A percentile compares a stretch with the other conserved stretches of the same genome.
Conservation (phyloP, 441 rosid genomes). For the Aquilaria agallochum region DNA sequence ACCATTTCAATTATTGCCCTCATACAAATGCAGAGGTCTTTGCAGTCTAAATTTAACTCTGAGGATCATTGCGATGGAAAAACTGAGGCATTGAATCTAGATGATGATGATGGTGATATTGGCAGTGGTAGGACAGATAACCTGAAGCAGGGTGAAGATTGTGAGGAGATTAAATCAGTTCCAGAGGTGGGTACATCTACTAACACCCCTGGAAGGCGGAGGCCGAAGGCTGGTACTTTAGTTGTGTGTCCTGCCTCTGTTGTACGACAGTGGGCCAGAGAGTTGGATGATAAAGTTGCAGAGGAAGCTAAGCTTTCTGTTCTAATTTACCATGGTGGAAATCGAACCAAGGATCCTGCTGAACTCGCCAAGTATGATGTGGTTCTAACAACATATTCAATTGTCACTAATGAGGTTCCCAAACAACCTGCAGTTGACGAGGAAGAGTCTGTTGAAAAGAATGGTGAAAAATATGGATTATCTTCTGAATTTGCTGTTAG, state of each 20-base stretch:
- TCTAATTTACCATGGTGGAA: conserved; percentile 86
- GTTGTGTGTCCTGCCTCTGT: conserved; percentile 97
- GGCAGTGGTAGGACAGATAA: conserved; percentile 27
- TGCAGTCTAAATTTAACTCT: conserved; percentile 54
- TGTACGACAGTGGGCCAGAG: conserved; percentile 96
- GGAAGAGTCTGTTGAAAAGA: conserved; percentile 67
- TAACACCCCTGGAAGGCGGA: conserved; percentile 31
- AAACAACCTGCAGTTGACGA: conserved; percentile 70
- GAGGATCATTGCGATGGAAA: conserved; percentile 36
- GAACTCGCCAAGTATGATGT: conserved; percentile 85
- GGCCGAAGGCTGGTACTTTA: conserved; percentile 90
- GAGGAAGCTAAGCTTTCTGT: conserved; percentile 59
- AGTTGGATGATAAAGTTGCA: conserved; percentile 84
- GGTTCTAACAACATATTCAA: conserved; percentile 87
- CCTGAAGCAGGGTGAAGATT: conserved; percentile 35
- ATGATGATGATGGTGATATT: conserved; percentile 79
- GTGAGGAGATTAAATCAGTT: conserved; percentile 25
- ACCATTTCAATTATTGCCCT: conserved; percentile 95
- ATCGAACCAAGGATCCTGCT: conserved; percentile 79
- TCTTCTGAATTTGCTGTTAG: conserved; percentile 48
- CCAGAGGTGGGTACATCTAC: conserved; percentile 49
- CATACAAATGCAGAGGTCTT: conserved; percentile 66
- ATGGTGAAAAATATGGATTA: conserved; percentile 46
- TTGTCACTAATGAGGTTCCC: conserved; percentile 88
- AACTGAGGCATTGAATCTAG: conserved; percentile 84